Base-by-base conservation (phyloP, 2,329 filamentous ascomycete genomes). In the Pseudopithomyces chartarum region DNA sequence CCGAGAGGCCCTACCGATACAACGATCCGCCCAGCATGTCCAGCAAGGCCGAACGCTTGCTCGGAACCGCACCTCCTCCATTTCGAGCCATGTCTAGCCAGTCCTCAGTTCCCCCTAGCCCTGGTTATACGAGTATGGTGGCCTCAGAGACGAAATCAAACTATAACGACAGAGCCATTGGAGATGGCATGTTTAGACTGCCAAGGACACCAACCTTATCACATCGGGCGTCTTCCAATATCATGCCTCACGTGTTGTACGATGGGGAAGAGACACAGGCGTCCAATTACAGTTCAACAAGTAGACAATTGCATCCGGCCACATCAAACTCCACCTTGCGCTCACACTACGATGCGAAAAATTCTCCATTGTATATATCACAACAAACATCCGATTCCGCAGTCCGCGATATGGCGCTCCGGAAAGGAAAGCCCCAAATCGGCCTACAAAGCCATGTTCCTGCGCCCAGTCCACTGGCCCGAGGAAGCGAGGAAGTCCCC, bases 351-450 rank as follows among this genome's bases (percentile, higher is more conserved):
- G 78, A 80, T 51, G 61, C 78, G 32, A 69, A 74, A 40, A 74
- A 59, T 45, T 75, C 73, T 32, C 78, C 79, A 10, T 63, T 76
- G 26, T 66, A 70, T 43, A 73, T 80, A 32, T 79, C 78, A 0
- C 78, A 80, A 66, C 78, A 80, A 56, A 79, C 77, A 3, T 79
- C 77, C 20, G 73, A 73, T 42, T 80, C 79, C 40, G 74, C 78
- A 7, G 71, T 78, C 8, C 73, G 78, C 44, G 78, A 80, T 52
- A 76, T 74, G 70, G 78, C 75, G 8, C 61, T 79, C 45, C 66
- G 75, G 52, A 77, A 78, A 66, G 76, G 76, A 7, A 63, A 71
- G 19, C 69, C 73, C 8, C 66, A 61, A 20, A 60, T 73, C 6
- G 47, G 71, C 38, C 55, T 52, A 22, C 33, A 51, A 23, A 22